Percentiles rank a stretch among this genome's conserved stretches.
Evolutionary conservation across 176 grass and related monocot genomes (phyloP).

Genomic region (Rhynchospora pubera): DNA sequence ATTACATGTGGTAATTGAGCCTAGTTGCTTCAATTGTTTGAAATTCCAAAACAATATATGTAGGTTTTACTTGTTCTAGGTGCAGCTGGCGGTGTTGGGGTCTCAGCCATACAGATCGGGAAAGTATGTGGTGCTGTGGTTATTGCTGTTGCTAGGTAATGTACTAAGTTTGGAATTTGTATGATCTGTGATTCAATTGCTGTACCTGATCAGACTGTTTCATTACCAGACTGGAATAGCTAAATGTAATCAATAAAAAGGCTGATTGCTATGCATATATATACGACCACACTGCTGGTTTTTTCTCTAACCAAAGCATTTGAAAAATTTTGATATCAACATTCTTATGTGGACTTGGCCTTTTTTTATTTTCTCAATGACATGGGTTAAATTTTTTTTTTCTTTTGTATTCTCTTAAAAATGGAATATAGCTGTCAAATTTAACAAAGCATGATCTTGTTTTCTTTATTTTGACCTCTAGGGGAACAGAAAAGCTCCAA

Average conservation of each 20-base stretch:
- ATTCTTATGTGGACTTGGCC: neutral
- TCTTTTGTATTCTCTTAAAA: neutral
- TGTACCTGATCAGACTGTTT: neutral
- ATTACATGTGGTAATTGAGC: neutral
- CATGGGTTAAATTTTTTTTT: neutral
- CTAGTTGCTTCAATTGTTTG: neutral
- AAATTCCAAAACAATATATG: constrained; percentile 17
- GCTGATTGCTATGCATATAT: neutral
- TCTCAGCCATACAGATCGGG: constrained; percentile 91
- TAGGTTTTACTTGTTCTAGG: constrained; percentile 97
- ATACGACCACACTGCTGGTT: neutral
- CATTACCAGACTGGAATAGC: neutral
- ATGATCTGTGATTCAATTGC: neutral
- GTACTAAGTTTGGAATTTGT: neutral
- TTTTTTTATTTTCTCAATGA: neutral
- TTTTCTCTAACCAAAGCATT: neutral
- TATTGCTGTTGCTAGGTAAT: constrained; percentile 86
- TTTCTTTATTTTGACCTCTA: constrained; percentile 22
- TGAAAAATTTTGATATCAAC: neutral
- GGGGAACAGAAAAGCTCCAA: constrained; percentile 62
- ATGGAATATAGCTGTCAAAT: neutral
- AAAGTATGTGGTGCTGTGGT: constrained; percentile 91
- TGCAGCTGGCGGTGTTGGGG: constrained; percentile 87
- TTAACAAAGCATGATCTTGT: neutral
- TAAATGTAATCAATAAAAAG: neutral